Evolutionary conservation across 208 protist species (phyloP).

Genomic region (Trichomonas gallinae): DNA sequence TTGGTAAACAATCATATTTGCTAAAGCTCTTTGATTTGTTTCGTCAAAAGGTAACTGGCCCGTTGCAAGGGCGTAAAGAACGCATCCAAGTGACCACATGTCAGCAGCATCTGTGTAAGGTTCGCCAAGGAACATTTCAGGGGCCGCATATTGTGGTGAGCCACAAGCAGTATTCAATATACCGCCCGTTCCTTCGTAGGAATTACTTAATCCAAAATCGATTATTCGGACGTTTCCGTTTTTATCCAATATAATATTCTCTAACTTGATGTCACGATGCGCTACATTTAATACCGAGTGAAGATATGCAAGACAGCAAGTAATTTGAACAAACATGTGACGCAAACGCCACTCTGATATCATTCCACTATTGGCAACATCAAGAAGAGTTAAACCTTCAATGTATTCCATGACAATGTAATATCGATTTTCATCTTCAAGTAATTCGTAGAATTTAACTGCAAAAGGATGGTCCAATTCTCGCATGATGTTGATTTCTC

Average conservation of each 20-base stretch:
- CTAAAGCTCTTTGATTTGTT: neutral
- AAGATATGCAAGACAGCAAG: neutral
- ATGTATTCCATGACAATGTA: conserved; percentile 3
- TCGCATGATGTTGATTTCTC: conserved; percentile 27
- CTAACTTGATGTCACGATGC: neutral
- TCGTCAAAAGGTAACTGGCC: neutral
- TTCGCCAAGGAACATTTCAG: neutral
- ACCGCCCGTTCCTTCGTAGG: neutral
- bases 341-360: neutral
- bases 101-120: neutral
- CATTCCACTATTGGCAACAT: neutral
- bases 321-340: neutral
- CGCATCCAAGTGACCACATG: neutral
- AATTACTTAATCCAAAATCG: conserved; percentile 18
- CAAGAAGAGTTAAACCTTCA: neutral
- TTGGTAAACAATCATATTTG: neutral
- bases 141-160: neutral
- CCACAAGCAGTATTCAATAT: neutral
- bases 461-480: conserved; percentile 39
- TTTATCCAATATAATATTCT: neutral
- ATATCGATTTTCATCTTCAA: neutral
- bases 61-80: neutral
- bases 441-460: conserved; percentile 32
- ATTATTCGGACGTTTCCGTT: neutral
- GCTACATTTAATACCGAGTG: neutral